Base-by-base conservation (phyloP, 331 rosid species). In the Arachis monticola region DNA sequence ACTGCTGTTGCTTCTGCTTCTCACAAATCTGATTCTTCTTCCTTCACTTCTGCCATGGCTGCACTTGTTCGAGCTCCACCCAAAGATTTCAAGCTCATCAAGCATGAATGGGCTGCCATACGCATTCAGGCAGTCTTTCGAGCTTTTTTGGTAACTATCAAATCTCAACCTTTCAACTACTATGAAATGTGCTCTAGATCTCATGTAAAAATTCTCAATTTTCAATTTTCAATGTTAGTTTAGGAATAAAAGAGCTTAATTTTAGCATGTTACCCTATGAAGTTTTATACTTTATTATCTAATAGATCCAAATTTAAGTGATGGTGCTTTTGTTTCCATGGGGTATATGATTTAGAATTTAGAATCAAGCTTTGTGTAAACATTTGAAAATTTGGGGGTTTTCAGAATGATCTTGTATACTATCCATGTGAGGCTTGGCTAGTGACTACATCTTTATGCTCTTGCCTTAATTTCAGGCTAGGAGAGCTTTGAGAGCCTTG, bases 111-210 rank as follows among this genome's bases (percentile, higher is more conserved):
- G 96, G 97, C 97, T 59, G 92, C 93, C 6, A 84, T 87, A 27
- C 92, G 90, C 30, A 90, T 92, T 80, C 97, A 95, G 73, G 82
- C 97, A 2, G 65, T 88, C 8, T 95, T 95, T 77, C 90, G 96
- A 22, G 86, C 90, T 35, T 87, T 92, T 74, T 71, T 95, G 92
- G 97, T 92, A 79, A 77, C 61, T 60, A 2, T 10, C 1, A 14
- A 38, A 0, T 38, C 41, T 38, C 35, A n/a, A 73, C 8, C 46
- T 67, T 27, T 27, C 1, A 27, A 27, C 30, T 1, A 27, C 30
- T 27, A 27, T 27, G 30, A 27, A 27, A 27, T 27, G 30, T 27
- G 30, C 30, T 27, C 30, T 27, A 27, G 30, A 27, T 27, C 30
- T 27, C 30, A 27, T 27, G 30, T 27, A 1, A 1, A 27, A 1